Evolutionary conservation across 768 basidiomycete genomes (phyloP), one percentile per base, ranked within the genome.

Genomic region (Crepidotus variabilis): DNA sequence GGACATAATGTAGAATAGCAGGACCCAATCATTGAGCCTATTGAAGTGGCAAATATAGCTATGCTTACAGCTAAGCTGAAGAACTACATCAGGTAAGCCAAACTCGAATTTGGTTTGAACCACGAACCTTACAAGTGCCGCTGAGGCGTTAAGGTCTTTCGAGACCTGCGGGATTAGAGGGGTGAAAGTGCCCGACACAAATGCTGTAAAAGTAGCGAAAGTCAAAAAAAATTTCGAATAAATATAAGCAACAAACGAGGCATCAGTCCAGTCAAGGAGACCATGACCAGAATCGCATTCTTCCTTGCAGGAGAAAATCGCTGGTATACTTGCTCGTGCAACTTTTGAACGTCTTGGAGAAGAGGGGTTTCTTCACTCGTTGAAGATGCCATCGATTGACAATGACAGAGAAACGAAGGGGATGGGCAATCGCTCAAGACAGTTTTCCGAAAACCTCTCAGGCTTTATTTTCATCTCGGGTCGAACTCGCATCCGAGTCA

Each of bases 151-250:
- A 8, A 92, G 69, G 57, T 93, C 89, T 23, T 67, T 69, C 9
- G 90, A 83, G 46, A 93, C 83, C 50, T 87, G 79, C 0, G 90
- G 88, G 54, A 92, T 87, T 0, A 84, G 83, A 0, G 89, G 90
- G 2, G 88, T 77, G 66, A 92, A 90, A 0, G 82, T 82, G 0
- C 82, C 85, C 5, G 81, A 73, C 0, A 87, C 82, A 58, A 92
- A 83, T 46, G 86, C 89, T 14, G 13, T 21, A n/a, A 14, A 49
- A 18, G 8, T 20, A n/a, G 2, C 2, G 21, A 20, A 49, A 13
- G 14, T 22, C 8, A 21, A 22, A 7, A 5, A 2, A 22, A 6
- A 5, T 4, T 13, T 18, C 3, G 20, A 49, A 3, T 2, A 23
- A 10, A 28, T 28, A 4, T 43, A 32, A 32, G 20, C 34, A 16